phyloP scores from a whole-genome alignment of 768 basidiomycete species.

The Podaxis pistillaris region DNA sequence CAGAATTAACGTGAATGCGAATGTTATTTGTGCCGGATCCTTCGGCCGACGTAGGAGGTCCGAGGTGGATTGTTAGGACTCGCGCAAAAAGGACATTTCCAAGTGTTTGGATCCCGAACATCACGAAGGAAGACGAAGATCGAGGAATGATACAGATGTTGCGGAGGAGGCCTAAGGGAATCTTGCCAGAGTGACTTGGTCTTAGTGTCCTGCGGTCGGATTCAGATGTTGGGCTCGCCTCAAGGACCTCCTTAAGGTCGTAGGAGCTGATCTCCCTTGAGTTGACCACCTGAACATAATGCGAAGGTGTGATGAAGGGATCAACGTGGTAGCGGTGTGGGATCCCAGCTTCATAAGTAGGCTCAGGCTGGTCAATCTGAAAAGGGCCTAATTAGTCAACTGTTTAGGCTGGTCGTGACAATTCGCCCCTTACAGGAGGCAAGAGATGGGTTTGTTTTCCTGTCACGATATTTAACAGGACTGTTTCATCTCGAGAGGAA shows the following conservation, averaged over 20 bases:
- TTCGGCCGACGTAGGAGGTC: not conserved
- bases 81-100: not conserved
- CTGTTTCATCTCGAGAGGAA: not conserved
- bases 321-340: not conserved
- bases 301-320: not conserved
- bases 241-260: not conserved
- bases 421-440: not conserved
- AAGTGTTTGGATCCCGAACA: not conserved
- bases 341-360: not conserved
- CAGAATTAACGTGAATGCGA: not conserved
- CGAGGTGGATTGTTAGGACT: not conserved
- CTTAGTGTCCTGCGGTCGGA: not conserved
- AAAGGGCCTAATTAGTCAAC: not conserved
- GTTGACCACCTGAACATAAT: not conserved
- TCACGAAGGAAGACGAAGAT: not conserved
- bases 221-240: not conserved
- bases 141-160: not conserved
- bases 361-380: not conserved
- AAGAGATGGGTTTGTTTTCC: not conserved
- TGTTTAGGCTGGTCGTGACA: not conserved
- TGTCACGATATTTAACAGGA: not conserved
- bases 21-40: not conserved
- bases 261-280: not conserved
- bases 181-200: not conserved
- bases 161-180: not conserved